Evolutionary conservation across 1,284 basidiomycete species (phyloP), one percentile per base, ranked within the genome.

Genomic region (Cutaneotrichosporon arboriforme): DNA sequence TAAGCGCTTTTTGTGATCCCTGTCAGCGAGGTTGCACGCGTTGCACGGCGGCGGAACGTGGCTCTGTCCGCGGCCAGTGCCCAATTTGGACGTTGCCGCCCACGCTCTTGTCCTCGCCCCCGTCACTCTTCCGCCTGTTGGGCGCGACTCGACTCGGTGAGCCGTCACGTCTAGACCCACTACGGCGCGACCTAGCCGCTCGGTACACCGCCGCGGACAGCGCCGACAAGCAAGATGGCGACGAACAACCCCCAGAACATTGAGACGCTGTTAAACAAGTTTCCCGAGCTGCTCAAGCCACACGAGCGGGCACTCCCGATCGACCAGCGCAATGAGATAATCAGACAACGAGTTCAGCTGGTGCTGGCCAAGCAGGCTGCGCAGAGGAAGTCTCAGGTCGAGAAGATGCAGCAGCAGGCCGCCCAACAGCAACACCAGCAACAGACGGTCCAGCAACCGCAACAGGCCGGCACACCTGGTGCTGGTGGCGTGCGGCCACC

Each of bases 271-370:
- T 51, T 65, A 42, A 39, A 42, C 22, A 59, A 56, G 48, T 62
- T 62, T 36, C 65, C 66, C 8, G 34, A 59, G 35, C 26, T 70
- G 26, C 59, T 72, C n/a, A 59, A 57, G 5, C 58, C 63, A 1
- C 59, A 52, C 9, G 69, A 72, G 52, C 55, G 52, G 41, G 44
- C 52, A 18, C 48, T 72, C 12, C 67, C 69, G 12, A 12, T 21
- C 37, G 38, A 67, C 46, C n/a, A 67, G 51, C 51, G 53, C 57
- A 58, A 62, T 56, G 38, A 67, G 54, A 39, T 68, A 58, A 51
- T 70, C 57, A 56, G 63, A 52, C 34, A 65, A 57, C 26, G 63
- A 53, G 52, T 70, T 53, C 21, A 64, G 51, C 13, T 38, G 34
- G 35, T 55, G 35, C 13, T 55, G n/a, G 33, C 34, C 18, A 35